A percentile compares a stretch with the other conserved stretches of the same genome.
Conservation (phyloP, 495 filamentous ascomycete genomes). For the Penicillium daleae region DNA sequence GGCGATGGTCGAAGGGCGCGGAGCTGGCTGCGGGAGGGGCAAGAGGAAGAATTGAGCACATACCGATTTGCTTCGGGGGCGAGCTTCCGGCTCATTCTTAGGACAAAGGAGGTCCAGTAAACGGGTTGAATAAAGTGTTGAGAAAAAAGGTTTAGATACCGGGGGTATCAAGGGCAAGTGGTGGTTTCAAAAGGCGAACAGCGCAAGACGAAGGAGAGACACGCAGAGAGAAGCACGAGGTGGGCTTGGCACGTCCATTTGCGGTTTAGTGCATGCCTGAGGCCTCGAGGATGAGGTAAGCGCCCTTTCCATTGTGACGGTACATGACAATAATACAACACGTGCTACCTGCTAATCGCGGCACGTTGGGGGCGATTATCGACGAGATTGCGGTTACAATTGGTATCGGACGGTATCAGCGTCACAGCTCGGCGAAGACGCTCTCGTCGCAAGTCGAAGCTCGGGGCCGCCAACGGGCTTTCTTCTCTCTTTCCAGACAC, state of each 20-base stretch:
- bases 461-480: slow-evolving; percentile 7
- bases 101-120: slow-evolving; percentile 23
- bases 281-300: slow-evolving; percentile 23
- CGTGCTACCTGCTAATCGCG: slow-evolving; percentile 6
- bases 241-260: slow-evolving; percentile 36
- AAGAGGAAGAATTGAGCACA: slow-evolving; percentile 39
- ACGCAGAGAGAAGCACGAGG: slow-evolving; percentile 30
- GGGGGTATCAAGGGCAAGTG: slow-evolving; percentile 29
- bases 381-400: neutral
- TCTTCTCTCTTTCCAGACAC: slow-evolving; percentile 7
- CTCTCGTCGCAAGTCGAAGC: slow-evolving; percentile 32
- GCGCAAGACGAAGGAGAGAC: slow-evolving; percentile 23
- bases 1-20: slow-evolving; percentile 4
- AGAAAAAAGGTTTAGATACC: slow-evolving; percentile 29
- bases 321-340: slow-evolving; percentile 20
- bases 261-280: slow-evolving; percentile 34
- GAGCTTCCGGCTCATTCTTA: slow-evolving; percentile 71
- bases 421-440: slow-evolving; percentile 24
- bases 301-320: neutral
- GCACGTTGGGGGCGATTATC: no score
- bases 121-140: slow-evolving; percentile 14
- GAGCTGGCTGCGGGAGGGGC: slow-evolving; percentile 35
- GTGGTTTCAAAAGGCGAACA: slow-evolving; percentile 19
- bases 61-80: slow-evolving; percentile 96
- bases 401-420: slow-evolving; percentile 19